Evolutionary conservation across 2,329 filamentous ascomycete genomes (phyloP).

Genomic region (Ilyonectria mors-panacis): DNA sequence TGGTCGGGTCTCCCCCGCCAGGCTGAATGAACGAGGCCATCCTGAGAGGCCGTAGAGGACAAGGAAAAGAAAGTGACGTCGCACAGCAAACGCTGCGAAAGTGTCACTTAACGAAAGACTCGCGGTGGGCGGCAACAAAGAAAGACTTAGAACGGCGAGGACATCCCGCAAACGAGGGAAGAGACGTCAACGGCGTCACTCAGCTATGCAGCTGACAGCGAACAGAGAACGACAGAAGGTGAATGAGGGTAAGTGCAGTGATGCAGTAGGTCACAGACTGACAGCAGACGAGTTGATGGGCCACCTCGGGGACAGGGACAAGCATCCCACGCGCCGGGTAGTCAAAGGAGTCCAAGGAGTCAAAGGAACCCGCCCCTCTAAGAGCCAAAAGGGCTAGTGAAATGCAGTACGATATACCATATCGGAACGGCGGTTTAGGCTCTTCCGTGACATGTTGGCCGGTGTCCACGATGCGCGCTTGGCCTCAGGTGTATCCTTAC

Average conservation of each 20-base stretch:
- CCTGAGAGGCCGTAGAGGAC: background rate
- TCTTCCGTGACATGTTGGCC: background rate
- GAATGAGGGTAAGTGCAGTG: background rate
- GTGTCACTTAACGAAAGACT: constrained; percentile 3
- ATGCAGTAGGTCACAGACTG: background rate
- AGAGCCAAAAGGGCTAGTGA: background rate
- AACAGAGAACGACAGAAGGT: constrained; percentile 4
- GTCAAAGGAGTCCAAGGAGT: background rate
- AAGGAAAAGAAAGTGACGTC: constrained; percentile 9
- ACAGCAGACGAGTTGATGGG: background rate
- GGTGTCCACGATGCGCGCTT: background rate
- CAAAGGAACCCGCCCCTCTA: background rate
- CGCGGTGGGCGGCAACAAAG: background rate
- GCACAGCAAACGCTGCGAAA: constrained; percentile 14
- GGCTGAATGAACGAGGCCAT: constrained; percentile 33
- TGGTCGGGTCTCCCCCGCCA: constrained; percentile 17
- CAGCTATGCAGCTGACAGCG: background rate
- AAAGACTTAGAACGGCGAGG: background rate
- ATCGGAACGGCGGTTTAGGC: background rate
- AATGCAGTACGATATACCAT: background rate
- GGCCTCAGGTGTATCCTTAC: background rate
- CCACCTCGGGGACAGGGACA: background rate
- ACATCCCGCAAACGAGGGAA: constrained; percentile 13
- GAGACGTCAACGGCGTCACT: background rate
- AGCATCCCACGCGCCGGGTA: background rate